Percentiles rank a stretch among this genome's conserved stretches.
These are phyloP conservation scores for Hibiscus mutabilis DNA, from an alignment of 345 rosid species.

Conservation along the genomic window DNA sequence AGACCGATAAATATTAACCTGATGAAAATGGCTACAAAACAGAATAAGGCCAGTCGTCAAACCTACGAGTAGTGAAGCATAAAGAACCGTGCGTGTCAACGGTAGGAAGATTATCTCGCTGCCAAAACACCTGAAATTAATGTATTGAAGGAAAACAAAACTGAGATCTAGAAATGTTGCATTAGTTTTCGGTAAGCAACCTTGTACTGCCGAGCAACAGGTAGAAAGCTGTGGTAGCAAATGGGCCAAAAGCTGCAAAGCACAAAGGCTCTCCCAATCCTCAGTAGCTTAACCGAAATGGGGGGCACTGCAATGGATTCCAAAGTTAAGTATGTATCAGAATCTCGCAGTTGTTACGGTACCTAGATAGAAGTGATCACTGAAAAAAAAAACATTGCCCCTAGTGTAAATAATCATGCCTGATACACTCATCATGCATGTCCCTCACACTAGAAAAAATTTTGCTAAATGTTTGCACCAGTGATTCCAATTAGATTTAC, in stretches of 20 bases:
- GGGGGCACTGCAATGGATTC: slow-evolving; percentile 59
- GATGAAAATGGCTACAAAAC: slow-evolving; percentile 94
- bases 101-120: slow-evolving; percentile 43
- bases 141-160: neutral
- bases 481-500: neutral
- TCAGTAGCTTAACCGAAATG: slow-evolving; percentile 82
- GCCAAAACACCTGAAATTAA: slow-evolving; percentile 18
- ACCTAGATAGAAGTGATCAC: neutral
- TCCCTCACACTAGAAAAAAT: neutral
- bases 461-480: neutral
- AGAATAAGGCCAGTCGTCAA: slow-evolving; percentile 79
- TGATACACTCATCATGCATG: neutral
- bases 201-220: slow-evolving; percentile 50
- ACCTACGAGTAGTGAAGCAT: slow-evolving; percentile 70
- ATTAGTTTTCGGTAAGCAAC: slow-evolving; percentile 22
- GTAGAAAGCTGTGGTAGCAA: slow-evolving; percentile 86
- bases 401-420: neutral
- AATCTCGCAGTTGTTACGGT: neutral
- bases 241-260: slow-evolving; percentile 92
- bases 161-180: neutral
- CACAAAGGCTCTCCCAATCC: slow-evolving; percentile 95
- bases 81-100: slow-evolving; percentile 46
- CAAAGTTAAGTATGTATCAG: neutral
- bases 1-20: slow-evolving; percentile 25
- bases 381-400: neutral